Percentiles rank a stretch among this genome's conserved stretches.
phyloP scores from a whole-genome alignment of 116 monocot genomes.

The Trichopus zeylanicus region DNA sequence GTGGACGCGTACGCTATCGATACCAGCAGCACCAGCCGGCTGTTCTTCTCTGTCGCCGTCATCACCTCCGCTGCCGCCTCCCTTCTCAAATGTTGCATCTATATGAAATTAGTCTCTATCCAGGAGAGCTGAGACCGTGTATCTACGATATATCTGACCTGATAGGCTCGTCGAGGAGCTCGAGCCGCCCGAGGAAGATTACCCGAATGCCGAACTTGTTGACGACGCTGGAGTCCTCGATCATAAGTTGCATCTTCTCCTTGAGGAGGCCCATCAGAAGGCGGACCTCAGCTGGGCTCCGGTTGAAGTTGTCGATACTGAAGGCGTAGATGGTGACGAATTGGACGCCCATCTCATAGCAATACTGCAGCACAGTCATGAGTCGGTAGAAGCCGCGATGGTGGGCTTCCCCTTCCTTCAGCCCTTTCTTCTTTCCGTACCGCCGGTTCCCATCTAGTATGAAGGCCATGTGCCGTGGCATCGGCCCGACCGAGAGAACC shows the following conservation, averaged over 20 bases:
- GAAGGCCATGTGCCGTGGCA: constrained; percentile 40
- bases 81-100: too few species aligned
- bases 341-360: constrained; percentile 30
- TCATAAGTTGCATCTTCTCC: constrained; percentile 20
- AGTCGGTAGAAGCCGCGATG: constrained; percentile 20
- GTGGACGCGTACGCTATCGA: constrained; percentile 28
- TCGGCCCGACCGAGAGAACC: constrained; percentile 26
- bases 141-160: too few species aligned
- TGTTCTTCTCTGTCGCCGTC: constrained; percentile 14
- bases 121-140: too few species aligned
- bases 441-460: constrained; percentile 46
- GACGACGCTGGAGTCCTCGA: constrained; percentile 3
- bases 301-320: constrained; percentile 51
- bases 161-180: constrained; percentile 11
- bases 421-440: constrained; percentile 19
- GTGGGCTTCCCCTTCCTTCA: constrained; percentile 15
- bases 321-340: constrained; percentile 32
- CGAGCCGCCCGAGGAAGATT: constrained; percentile 22
- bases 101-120: too few species aligned
- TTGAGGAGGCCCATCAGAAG: constrained; percentile 25
- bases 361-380: constrained; percentile 20
- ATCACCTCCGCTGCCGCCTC: constrained; percentile 7
- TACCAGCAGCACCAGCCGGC: constrained; percentile 9
- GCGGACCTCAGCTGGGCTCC: constrained; percentile 21
- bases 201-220: constrained; percentile 21